Evolutionary conservation across 2,329 filamentous ascomycete genomes (phyloP).

Genomic region (Malbranchea cinnamomea): DNA sequence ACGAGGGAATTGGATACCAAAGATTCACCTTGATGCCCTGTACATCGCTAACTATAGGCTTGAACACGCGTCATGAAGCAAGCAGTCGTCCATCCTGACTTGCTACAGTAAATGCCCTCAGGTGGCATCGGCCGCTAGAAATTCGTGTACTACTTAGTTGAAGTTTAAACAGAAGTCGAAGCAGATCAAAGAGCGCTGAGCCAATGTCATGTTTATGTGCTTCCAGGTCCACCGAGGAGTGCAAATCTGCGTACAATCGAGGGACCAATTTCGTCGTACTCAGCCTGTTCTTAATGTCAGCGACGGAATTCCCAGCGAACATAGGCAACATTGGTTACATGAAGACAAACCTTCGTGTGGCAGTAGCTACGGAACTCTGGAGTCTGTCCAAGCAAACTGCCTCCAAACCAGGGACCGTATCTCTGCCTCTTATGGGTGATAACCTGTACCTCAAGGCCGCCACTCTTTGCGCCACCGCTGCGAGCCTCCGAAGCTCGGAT

Average conservation of each 20-base stretch:
- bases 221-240: slow-evolving; percentile 75
- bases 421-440: slow-evolving; percentile 95
- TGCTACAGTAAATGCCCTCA: too few species aligned
- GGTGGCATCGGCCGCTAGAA: too few species aligned
- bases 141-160: too few species aligned
- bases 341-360: slow-evolving; percentile 58
- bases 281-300: too few species aligned
- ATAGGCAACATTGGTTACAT: slow-evolving; percentile 2
- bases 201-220: slow-evolving; percentile 20
- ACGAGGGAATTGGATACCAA: too few species aligned
- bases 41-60: too few species aligned
- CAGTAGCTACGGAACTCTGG: slow-evolving; percentile 98
- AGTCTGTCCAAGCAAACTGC: slow-evolving; percentile 88
- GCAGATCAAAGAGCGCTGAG: slow-evolving; percentile 3
- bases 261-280: slow-evolving; percentile 92
- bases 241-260: slow-evolving; percentile 93
- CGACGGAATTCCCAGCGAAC: too few species aligned
- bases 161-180: slow-evolving; percentile 1
- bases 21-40: too few species aligned
- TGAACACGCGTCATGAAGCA: too few species aligned
- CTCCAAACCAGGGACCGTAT: slow-evolving; percentile 97
- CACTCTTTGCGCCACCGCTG: slow-evolving; percentile 83
- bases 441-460: slow-evolving; percentile 90
- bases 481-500: slow-evolving; percentile 84
- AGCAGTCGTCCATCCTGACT: too few species aligned